phyloP scores from a whole-genome alignment of 306 rosid species.

The Prunus mume region DNA sequence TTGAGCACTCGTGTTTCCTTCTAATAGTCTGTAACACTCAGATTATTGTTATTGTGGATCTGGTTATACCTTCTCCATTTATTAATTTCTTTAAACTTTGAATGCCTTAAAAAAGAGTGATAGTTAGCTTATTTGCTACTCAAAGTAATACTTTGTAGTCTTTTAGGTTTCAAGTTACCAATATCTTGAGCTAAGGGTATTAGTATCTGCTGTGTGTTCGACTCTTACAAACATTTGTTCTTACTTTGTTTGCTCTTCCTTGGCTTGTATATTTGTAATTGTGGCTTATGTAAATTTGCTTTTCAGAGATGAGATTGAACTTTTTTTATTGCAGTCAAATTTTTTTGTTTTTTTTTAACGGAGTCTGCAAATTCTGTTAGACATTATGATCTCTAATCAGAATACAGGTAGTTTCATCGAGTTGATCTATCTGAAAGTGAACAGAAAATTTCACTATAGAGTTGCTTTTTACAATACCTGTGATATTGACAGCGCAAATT shows the following conservation, averaged over 20 bases:
- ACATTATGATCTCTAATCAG: background rate
- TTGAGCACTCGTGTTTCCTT: background rate
- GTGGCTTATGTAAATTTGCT: background rate
- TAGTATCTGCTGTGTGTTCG: background rate
- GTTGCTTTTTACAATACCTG: background rate
- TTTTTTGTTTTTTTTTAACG: no score
- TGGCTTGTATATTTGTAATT: background rate
- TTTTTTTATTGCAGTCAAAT: background rate
- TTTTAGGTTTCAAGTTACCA: background rate
- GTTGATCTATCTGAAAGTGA: background rate
- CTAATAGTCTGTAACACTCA: background rate
- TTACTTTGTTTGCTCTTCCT: background rate
- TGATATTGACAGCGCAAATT: background rate
- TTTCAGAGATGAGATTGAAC: background rate
- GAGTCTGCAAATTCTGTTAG: background rate
- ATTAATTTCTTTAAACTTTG: background rate
- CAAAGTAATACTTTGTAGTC: background rate
- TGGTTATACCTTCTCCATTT: background rate
- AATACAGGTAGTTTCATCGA: background rate
- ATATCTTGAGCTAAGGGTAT: conserved; percentile 2
- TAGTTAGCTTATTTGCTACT: background rate
- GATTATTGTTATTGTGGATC: background rate
- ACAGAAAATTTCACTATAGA: background rate
- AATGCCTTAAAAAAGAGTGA: background rate
- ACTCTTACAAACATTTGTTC: background rate